Evolutionary conservation across 129 eudicot species (phyloP), one percentile per base, ranked within the genome.

Genomic region (Oenanthe sinensis): DNA sequence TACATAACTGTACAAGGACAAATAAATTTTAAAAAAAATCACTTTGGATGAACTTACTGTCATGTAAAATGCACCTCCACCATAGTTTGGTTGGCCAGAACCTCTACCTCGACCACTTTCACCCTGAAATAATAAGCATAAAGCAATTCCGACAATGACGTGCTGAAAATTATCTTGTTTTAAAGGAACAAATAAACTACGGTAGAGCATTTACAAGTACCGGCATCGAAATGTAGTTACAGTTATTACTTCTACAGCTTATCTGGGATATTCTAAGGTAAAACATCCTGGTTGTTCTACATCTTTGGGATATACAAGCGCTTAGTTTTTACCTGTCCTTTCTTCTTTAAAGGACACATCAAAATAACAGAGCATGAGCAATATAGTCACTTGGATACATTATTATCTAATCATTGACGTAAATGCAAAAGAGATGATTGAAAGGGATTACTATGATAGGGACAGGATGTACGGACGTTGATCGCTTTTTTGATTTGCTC

Each of bases 1-100:
- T 6, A 2, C 24, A 36, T 70, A 8, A 20, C 28, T 15, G n/a
- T 58, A 19, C 40, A 37, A 71, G 40, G 49, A 71, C 24, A 17
- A 37, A 40, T 20, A 19, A 43, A 6, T 22, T 22, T 6, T 0
- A 76, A 13, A 50, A 46, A 17, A n/a, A 49, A 49, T 26, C 47
- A 36, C 39, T 70, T 55, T 75, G 22, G 49, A 75, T 46, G 48
- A 75, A 82, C 92, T 92, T 87, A 91, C 96, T 54, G 91, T 80
- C 97, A 90, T 91, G 82, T 91, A 91, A 91, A 91, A 93, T 75
- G 98, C 91, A 81, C 95, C 95, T 43, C 89, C 91, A 30, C 87
- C 90, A 81, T 83, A 85, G 75, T 84, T 87, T 77, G 93, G 86
- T 54, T 91, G 89, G 75, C 81, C 85, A 12, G 81, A 48, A 22